Evolutionary conservation across 2,329 filamentous ascomycete species (phyloP).

Genomic region (Fonsecaea monophora): DNA sequence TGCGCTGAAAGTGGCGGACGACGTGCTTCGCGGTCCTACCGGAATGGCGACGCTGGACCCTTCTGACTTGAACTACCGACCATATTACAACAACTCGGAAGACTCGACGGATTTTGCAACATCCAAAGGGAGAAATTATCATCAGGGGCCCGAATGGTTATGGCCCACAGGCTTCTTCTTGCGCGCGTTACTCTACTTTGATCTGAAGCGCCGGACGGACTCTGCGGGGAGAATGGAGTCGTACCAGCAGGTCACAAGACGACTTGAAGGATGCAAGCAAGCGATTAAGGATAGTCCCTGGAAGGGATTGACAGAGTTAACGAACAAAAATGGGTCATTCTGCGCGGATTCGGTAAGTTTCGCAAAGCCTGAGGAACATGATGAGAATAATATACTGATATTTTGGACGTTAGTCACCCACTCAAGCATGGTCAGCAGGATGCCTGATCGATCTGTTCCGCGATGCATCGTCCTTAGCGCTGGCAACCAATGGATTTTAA

Average conservation of each 20-base stretch:
- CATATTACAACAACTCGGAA: slow-evolving; percentile 93
- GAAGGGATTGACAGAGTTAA: slow-evolving; percentile 92
- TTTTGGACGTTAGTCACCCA: slow-evolving; percentile 70
- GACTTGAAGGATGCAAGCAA: slow-evolving; percentile 82
- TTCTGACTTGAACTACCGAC: slow-evolving; percentile 87
- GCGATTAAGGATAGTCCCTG: slow-evolving; percentile 81
- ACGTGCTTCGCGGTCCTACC: slow-evolving; percentile 79
- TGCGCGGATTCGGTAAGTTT: slow-evolving; percentile 84
- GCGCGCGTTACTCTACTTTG: slow-evolving; percentile 87
- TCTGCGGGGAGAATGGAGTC: slow-evolving; percentile 77
- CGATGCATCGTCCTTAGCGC: slow-evolving; percentile 64
- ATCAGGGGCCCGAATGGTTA: slow-evolving; percentile 97
- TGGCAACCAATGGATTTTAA: slow-evolving; percentile 27
- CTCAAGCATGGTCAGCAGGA: slow-evolving; percentile 94
- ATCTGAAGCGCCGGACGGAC: slow-evolving; percentile 73
- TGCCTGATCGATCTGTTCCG: slow-evolving; percentile 96
- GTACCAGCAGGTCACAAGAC: slow-evolving; percentile 90
- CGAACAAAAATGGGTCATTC: slow-evolving; percentile 82
- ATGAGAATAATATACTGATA: slow-evolving; percentile 10
- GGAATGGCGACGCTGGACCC: slow-evolving; percentile 98
- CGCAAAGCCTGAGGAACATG: slow-evolving; percentile 19
- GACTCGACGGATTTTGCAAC: slow-evolving; percentile 91
- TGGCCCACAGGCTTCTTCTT: slow-evolving; percentile 98
- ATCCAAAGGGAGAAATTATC: slow-evolving; percentile 94
- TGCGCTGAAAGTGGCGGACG: slow-evolving; percentile 81